Evolutionary conservation across 768 basidiomycete genomes (phyloP).

Genomic region (Lactarius akahatsu): DNA sequence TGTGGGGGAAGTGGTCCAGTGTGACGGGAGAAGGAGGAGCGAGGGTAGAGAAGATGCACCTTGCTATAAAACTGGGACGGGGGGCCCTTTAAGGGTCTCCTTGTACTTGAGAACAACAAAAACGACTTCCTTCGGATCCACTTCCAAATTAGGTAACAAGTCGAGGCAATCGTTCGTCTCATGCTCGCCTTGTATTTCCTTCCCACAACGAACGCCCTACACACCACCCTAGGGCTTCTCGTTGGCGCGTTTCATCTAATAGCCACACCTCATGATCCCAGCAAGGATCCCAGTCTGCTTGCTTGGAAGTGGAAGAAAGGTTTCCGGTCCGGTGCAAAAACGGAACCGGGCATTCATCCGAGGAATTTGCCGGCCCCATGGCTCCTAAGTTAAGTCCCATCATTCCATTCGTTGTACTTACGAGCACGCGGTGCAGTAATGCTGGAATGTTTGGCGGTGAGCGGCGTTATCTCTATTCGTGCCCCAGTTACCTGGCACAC

Average conservation of each 20-base stretch:
- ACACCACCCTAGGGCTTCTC: not conserved
- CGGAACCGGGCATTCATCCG: slow-evolving; percentile 1
- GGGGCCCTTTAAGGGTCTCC: slow-evolving; percentile 18
- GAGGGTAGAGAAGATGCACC: not conserved
- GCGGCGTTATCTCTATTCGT: not conserved
- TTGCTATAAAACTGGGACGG: slow-evolving; percentile 9
- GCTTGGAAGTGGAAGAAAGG: not conserved
- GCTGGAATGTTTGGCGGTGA: not conserved
- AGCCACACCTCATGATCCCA: not conserved
- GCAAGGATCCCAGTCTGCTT: not conserved
- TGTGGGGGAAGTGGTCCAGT: not conserved
- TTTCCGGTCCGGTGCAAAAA: slow-evolving; percentile 9
- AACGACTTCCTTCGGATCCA: not conserved
- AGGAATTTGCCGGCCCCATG: not conserved
- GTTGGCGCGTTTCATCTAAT: not conserved
- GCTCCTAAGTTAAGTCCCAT: not conserved
- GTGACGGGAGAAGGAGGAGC: not conserved
- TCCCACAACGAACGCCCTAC: not conserved
- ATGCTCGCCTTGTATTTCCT: not conserved
- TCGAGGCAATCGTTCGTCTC: not conserved
- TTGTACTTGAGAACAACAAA: slow-evolving; percentile 21
- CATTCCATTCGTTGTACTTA: not conserved
- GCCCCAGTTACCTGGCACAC: not conserved
- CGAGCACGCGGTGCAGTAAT: not conserved
- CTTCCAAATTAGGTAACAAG: slow-evolving; percentile 4